These are phyloP conservation scores for Musa balbisiana DNA, from an alignment of 202 grass and related monocot species.

Conservation along the genomic window DNA sequence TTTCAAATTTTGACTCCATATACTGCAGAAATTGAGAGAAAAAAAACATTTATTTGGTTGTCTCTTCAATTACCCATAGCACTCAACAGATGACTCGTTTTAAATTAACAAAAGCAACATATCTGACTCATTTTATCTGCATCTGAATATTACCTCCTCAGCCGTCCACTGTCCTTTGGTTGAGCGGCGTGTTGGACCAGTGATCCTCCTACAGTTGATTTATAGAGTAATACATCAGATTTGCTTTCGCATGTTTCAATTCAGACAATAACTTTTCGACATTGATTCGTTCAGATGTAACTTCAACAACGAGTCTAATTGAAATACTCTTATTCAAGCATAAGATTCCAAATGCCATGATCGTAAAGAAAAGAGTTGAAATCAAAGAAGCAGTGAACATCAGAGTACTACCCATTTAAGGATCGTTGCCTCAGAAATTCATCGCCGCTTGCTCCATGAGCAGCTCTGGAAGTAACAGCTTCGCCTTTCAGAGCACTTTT, in stretches of 20 bases:
- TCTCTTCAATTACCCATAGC: neutral
- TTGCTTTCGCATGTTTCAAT: neutral
- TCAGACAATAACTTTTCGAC: neutral
- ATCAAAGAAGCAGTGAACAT: neutral
- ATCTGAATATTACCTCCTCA: conserved; percentile 60
- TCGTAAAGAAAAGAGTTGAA: neutral
- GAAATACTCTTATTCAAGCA: neutral
- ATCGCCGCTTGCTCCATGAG: conserved; percentile 43
- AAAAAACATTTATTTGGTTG: neutral
- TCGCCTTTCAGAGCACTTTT: conserved; percentile 16
- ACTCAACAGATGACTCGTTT: neutral
- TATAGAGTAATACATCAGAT: neutral
- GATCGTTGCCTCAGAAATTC: conserved; percentile 40
- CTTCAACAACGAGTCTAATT: neutral
- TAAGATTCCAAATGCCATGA: neutral
- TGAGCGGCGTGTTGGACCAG: conserved; percentile 77
- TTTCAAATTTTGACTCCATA: neutral
- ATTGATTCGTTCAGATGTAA: neutral
- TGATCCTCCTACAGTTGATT: conserved; percentile 59
- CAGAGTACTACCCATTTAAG: conserved; percentile 46
- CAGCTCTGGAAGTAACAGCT: conserved; percentile 24
- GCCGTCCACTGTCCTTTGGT: conserved; percentile 91
- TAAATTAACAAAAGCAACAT: neutral
- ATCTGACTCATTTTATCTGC: neutral
- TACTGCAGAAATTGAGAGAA: neutral